Evolutionary conservation across 176 grass and related monocot genomes (phyloP), one percentile per base, ranked within the genome.

Genomic region (Bonia amplexicaulis): DNA sequence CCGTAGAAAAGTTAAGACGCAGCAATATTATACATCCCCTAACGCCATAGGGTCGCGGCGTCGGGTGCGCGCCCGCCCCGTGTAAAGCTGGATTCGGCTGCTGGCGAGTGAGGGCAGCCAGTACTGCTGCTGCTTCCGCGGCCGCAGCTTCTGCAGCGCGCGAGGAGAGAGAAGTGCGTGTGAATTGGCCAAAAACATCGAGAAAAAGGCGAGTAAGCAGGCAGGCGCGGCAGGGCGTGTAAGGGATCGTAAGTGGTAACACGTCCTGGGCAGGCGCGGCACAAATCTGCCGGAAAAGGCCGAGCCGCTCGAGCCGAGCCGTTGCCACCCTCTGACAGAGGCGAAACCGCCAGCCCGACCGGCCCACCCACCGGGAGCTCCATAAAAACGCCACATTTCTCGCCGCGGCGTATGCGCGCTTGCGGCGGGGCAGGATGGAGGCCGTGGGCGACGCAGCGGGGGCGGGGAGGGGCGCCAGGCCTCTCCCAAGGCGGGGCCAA

Each of bases 401-500:
- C 62, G 44, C 42, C 44, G 23, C 42, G 59, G 82, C 83, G 82
- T 54, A 89, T 89, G 88, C 41, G 82, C 16, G 70, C 57, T 5
- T 25, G 73, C 66, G 44, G 23, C 78, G 66, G 54, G 10, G 26
- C 11, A 45, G 55, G 27, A 86, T 74, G 80, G 79, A 89, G 54
- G 79, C 25, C 9, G 44, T 4, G 5, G 72, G 76, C 51, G 73
- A 27, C 12, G 90, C 15, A 63, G 69, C 6, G 48, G 77, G 39
- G 20, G 80, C 80, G 3, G 87, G 89, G 25, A 62, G 52, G 33
- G 51, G 20, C 62, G n/a, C 31, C 48, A 1, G n/a, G 60, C 6
- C 71, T 70, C 3, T 44, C 77, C 29, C 53, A 79, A 55, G 42
- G 78, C 79, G 80, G 74, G 35, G n/a, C 86, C 51, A 94, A 94